Percentiles rank a stretch among this genome's conserved stretches.
Conservation (phyloP, 768 basidiomycete species). For the Zangia roseola region DNA sequence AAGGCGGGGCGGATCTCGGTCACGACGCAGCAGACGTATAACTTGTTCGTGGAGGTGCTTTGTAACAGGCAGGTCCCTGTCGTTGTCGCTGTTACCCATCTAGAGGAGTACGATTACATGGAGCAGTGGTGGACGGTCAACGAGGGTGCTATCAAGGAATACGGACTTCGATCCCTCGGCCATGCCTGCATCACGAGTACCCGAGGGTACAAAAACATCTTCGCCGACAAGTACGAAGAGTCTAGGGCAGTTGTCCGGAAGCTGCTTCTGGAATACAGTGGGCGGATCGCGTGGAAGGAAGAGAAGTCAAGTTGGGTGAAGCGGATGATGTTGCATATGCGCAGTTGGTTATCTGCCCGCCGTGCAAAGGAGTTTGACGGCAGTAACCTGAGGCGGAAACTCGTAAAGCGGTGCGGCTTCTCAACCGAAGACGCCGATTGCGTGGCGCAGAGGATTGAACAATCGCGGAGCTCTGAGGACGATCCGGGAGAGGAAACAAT, state of each 20-base stretch:
- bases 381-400: constrained; percentile 19
- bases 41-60: constrained; percentile 38
- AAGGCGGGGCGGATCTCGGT: constrained; percentile 25
- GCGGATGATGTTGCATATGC: constrained; percentile 26
- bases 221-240: constrained; percentile 31
- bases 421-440: constrained; percentile 17
- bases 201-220: constrained; percentile 19
- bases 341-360: constrained; percentile 20
- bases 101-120: constrained; percentile 33
- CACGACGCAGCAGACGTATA: constrained; percentile 29
- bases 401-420: constrained; percentile 25
- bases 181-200: constrained; percentile 42
- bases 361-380: constrained; percentile 9
- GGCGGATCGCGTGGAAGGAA: constrained; percentile 20
- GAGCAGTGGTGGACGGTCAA: constrained; percentile 43
- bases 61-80: constrained; percentile 34
- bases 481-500: constrained; percentile 11
- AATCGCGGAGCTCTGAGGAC: constrained; percentile 5
- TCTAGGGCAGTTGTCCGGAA: constrained; percentile 28
- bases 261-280: constrained; percentile 18
- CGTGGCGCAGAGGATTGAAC: constrained; percentile 20
- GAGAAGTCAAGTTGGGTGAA: constrained; percentile 27
- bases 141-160: constrained; percentile 28
- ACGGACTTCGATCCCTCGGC: constrained; percentile 35
- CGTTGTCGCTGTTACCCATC: constrained; percentile 35